Evolutionary conservation across 2,329 filamentous ascomycete genomes (phyloP).

Genomic region (Colletotrichum horii): DNA sequence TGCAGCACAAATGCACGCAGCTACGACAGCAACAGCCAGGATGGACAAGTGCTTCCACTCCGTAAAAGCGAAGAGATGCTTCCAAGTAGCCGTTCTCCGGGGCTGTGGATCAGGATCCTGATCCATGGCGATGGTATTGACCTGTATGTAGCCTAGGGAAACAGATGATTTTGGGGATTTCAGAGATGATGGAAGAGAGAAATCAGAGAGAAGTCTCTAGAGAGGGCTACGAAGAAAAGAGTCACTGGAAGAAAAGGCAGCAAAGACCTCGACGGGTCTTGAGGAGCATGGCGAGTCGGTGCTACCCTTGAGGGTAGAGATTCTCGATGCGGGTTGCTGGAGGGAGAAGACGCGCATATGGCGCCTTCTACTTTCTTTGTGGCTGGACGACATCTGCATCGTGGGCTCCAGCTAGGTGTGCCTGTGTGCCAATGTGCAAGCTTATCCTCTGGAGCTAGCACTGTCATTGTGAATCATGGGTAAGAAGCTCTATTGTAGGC

Average conservation of each 20-base stretch:
- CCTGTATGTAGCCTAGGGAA: background rate
- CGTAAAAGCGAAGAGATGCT: conserved; percentile 74
- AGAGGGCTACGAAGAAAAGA: background rate
- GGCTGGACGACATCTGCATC: background rate
- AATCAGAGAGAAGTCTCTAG: background rate
- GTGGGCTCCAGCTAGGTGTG: background rate
- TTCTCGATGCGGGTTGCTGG: background rate
- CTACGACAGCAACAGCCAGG: conserved; percentile 58
- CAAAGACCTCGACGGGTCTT: background rate
- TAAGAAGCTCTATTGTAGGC: background rate
- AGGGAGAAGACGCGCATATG: background rate
- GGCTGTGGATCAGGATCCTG: background rate
- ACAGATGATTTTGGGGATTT: background rate
- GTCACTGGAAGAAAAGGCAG: background rate
- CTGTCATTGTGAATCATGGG: background rate
- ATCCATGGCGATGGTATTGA: background rate
- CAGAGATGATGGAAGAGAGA: background rate
- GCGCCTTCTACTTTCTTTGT: background rate
- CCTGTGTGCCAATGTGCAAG: background rate
- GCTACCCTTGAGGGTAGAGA: background rate
- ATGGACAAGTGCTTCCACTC: conserved; percentile 61
- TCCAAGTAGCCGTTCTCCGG: conserved; percentile 31
- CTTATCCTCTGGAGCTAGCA: background rate
- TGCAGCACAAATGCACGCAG: conserved; percentile 65
- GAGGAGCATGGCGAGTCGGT: background rate